These are phyloP conservation scores for Cordyceps sp. DNA, from an alignment of 2,329 filamentous ascomycete species.

Conservation along the genomic window DNA sequence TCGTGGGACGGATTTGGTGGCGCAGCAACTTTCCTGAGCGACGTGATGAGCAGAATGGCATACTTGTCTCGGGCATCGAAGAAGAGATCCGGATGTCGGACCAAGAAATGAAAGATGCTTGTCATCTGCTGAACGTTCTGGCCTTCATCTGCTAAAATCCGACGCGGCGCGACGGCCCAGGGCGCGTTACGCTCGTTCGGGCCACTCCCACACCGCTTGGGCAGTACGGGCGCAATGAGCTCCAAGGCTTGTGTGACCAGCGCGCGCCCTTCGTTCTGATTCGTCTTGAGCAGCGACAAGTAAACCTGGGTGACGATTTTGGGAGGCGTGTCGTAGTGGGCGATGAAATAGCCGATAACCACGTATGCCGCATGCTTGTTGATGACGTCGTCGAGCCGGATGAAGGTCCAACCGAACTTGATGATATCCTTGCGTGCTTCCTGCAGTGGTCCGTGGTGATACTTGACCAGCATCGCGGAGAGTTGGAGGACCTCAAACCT, in stretches of 20 bases:
- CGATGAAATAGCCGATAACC: conserved; percentile 93
- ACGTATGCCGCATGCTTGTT: conserved; percentile 98
- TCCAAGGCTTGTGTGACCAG: conserved; percentile 90
- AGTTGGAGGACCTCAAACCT: conserved; percentile 92
- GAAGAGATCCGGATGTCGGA: conserved; percentile 81
- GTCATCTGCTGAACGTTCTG: conserved; percentile 93
- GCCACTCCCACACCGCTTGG: conserved; percentile 61
- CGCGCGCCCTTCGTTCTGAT: conserved; percentile 84
- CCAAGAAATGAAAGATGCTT: conserved; percentile 93
- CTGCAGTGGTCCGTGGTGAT: conserved; percentile 73
- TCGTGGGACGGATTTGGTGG: conserved; percentile 77
- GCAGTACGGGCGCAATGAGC: conserved; percentile 83
- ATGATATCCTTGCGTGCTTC: conserved; percentile 96
- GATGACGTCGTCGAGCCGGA: conserved; percentile 94
- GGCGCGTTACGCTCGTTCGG: conserved; percentile 58
- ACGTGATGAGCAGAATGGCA: conserved; percentile 72
- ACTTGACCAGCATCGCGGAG: conserved; percentile 88
- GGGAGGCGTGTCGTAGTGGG: conserved; percentile 84
- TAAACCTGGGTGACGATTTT: conserved; percentile 97
- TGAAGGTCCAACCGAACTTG: conserved; percentile 98
- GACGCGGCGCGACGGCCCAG: conserved; percentile 81
- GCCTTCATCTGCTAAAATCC: conserved; percentile 84
- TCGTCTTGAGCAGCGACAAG: conserved; percentile 74
- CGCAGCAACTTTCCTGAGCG: conserved; percentile 72
- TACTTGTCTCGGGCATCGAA: conserved; percentile 92